phyloP scores from a whole-genome alignment of 352 stramenopile species.

The Thalassiosira ordinaria region DNA sequence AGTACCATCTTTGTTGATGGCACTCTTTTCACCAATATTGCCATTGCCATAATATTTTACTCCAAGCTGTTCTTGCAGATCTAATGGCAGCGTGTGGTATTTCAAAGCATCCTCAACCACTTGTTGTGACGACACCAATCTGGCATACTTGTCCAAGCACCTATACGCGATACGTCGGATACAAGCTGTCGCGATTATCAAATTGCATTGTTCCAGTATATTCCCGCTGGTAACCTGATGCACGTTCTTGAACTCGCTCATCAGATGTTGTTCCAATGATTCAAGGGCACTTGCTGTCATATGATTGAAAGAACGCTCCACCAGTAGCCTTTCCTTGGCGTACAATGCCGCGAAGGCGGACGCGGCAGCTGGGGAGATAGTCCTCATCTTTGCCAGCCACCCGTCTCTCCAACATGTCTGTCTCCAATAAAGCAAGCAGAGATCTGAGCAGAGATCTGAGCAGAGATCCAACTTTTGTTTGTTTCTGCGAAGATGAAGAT shows the following conservation, averaged over 20 bases:
- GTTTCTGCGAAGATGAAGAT: no score
- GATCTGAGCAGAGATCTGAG: no score
- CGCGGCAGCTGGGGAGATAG: conserved; percentile 21
- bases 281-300: conserved; percentile 13
- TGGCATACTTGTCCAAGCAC: conserved; percentile 50
- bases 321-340: conserved; percentile 28
- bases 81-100: conserved; percentile 39
- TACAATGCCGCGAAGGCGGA: conserved; percentile 39
- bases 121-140: conserved; percentile 10
- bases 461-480: no score
- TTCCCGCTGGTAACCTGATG: neutral
- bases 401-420: no score
- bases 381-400: no score
- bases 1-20: no score
- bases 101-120: conserved; percentile 55
- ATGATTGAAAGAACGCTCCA: conserved; percentile 27
- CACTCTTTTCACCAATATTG: no score
- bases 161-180: conserved; percentile 46
- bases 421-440: no score
- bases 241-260: conserved; percentile 16
- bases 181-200: conserved; percentile 39
- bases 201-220: conserved; percentile 26
- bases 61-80: conserved; percentile 45
- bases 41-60: conserved; percentile 25
- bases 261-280: conserved; percentile 18